phyloP scores from a whole-genome alignment of 2,329 filamentous ascomycete genomes.

The Gremmenia infestans region DNA sequence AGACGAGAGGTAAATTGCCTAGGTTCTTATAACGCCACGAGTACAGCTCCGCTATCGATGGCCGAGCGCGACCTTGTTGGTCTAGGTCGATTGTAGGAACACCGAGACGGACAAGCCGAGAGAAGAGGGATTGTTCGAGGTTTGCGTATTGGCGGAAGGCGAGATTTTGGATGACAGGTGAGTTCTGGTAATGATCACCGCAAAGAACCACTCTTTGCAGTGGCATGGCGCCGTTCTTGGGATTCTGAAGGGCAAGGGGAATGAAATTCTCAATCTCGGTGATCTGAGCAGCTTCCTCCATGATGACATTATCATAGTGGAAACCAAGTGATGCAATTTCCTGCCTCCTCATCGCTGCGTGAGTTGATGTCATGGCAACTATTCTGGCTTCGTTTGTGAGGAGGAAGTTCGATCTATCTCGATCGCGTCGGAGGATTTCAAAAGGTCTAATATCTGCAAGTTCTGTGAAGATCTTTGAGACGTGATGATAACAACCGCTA shows the following conservation, averaged over 20 bases:
- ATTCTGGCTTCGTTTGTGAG: slow-evolving; percentile 94
- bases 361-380: slow-evolving; percentile 97
- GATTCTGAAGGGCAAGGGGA: slow-evolving; percentile 84
- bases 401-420: slow-evolving; percentile 94
- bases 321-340: slow-evolving; percentile 93
- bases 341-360: slow-evolving; percentile 87
- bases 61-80: slow-evolving; percentile 85
- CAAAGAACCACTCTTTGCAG: slow-evolving; percentile 87
- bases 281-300: slow-evolving; percentile 98
- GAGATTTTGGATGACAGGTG: slow-evolving; percentile 88
- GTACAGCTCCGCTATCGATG: slow-evolving; percentile 84
- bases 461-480: slow-evolving; percentile 85
- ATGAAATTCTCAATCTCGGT: slow-evolving; percentile 98
- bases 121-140: slow-evolving; percentile 92
- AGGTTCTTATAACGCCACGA: slow-evolving; percentile 86
- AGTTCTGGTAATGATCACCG: slow-evolving; percentile 95
- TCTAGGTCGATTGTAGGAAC: slow-evolving; percentile 90
- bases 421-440: slow-evolving; percentile 81
- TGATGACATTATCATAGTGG: slow-evolving; percentile 94
- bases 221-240: slow-evolving; percentile 64
- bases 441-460: slow-evolving; percentile 92
- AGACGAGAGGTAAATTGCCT: slow-evolving; percentile 72
- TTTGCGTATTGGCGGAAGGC: slow-evolving; percentile 95
- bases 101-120: slow-evolving; percentile 81
- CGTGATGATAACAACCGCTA: slow-evolving; percentile 80